phyloP scores from a whole-genome alignment of 257 asterid genomes.

The Solanum habrochaites region DNA sequence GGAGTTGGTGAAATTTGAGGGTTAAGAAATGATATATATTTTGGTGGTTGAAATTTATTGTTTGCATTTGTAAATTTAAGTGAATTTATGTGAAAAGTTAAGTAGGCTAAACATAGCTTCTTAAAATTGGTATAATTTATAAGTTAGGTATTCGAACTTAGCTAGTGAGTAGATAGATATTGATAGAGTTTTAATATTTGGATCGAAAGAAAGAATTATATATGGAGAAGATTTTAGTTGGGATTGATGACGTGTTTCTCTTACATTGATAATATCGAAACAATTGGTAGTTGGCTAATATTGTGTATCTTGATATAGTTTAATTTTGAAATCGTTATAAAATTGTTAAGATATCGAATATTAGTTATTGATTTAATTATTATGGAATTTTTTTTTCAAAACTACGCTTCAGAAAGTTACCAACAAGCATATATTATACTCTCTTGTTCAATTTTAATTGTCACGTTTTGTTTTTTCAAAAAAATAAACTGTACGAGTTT shows the following conservation, averaged over 20 bases:
- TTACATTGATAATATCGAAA: neutral
- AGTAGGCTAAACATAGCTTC: neutral
- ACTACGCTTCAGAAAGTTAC: neutral
- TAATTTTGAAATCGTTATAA: neutral
- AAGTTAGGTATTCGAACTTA: no score
- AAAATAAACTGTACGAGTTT: accelerated
- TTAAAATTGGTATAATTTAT: neutral
- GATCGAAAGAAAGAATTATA: no score
- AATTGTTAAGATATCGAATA: no score
- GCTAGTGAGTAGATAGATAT: neutral
- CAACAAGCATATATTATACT: neutral
- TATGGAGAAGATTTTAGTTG: no score
- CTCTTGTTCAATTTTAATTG: neutral
- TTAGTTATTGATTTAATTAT: neutral
- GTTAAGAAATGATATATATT: neutral
- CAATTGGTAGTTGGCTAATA: neutral
- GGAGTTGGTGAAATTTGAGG: neutral
- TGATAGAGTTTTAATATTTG: no score
- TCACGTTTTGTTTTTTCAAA: accelerated
- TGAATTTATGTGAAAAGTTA: neutral
- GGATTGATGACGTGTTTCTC: neutral
- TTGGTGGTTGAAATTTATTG: neutral
- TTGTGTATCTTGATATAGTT: neutral
- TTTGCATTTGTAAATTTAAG: neutral
- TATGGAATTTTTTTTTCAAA: no score